Evolutionary conservation across 768 basidiomycete species (phyloP).

Genomic region (Naematelia aurantialba): DNA sequence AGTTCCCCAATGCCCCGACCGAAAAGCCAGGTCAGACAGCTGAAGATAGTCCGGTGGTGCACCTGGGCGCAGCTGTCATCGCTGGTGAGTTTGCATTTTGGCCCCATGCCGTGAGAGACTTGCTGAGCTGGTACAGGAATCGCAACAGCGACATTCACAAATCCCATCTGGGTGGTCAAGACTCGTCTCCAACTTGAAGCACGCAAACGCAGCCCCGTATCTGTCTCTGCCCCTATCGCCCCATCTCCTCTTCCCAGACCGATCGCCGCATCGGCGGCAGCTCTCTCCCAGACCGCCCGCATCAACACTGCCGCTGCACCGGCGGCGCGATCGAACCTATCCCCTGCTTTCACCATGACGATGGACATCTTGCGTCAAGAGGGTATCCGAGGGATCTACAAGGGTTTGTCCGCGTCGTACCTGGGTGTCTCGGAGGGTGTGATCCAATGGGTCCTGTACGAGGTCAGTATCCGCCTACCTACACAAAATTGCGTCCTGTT

Average conservation of each 20-base stretch:
- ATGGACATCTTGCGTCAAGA: slow-evolving; percentile 72
- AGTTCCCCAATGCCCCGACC: slow-evolving; percentile 55
- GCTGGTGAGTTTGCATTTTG: slow-evolving; percentile 54
- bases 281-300: slow-evolving; percentile 12
- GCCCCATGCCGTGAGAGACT: background rate
- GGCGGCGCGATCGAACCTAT: slow-evolving; percentile 5
- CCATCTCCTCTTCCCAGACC: slow-evolving; percentile 25
- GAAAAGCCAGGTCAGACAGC: slow-evolving; percentile 57
- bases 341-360: slow-evolving; percentile 52
- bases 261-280: slow-evolving; percentile 34
- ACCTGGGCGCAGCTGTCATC: slow-evolving; percentile 75
- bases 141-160: slow-evolving; percentile 81
- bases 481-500: too few species aligned
- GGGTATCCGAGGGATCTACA: slow-evolving; percentile 84
- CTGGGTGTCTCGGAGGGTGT: slow-evolving; percentile 93
- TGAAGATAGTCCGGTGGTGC: slow-evolving; percentile 77
- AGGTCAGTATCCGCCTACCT: too few species aligned
- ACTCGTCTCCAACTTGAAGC: slow-evolving; percentile 78
- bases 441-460: slow-evolving; percentile 96
- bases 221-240: slow-evolving; percentile 22
- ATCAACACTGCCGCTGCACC: slow-evolving; percentile 7
- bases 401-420: slow-evolving; percentile 90
- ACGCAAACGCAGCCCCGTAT: slow-evolving; percentile 40
- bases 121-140: slow-evolving; percentile 58
- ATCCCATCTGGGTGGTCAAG: slow-evolving; percentile 99